Base-by-base conservation (phyloP, 768 basidiomycete species). In the Lentinula sp. region DNA sequence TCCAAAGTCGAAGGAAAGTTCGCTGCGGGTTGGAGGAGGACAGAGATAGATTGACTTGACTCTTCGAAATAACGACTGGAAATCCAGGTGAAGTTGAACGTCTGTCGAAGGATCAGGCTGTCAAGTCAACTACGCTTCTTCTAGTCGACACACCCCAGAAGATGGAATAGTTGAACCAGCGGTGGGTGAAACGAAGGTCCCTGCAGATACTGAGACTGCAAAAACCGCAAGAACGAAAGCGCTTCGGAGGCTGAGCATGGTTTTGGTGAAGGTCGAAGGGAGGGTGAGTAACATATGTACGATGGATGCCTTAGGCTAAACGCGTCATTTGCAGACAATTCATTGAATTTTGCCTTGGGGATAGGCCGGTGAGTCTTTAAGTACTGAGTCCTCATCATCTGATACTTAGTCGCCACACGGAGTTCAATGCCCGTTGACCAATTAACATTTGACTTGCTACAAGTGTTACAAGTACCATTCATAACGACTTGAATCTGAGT, bases 131-230 rank as follows among this genome's bases (percentile, higher is more conserved):
- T 8, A 37, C 11, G 34, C 37, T 18, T 9, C 5, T 15, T 3
- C 11, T 16, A 40, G 18, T 35, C 15, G n/a, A 56, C 55, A 5
- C 4, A 56, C 55, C 40, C 15, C 55, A 15, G 39, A 40, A 9
- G 37, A 43, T 13, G 55, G 15, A 5, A 56, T 56, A 15, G 55
- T 45, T 4, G 55, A 56, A 10, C 5, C 21, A 21, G 55, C 23
- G 43, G 55, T 40, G 40, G 55, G 55, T 16, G 55, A 56, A 56
- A 56, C 21, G 23, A 56, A 56, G n/a, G 55, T 56, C 13, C 55
- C 55, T 16, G 55, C 55, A 28, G 40, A 56, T 11, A 56, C 55
- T 6, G n/a, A 42, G n/a, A 31, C 23, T 7, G 40, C 28, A 56
- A 40, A 28, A 40, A 31, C 55, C 6, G 55, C 55, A 18, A 56